These are phyloP conservation scores for Cucumis variabilis DNA, from an alignment of 331 rosid species.

Conservation along the genomic window DNA sequence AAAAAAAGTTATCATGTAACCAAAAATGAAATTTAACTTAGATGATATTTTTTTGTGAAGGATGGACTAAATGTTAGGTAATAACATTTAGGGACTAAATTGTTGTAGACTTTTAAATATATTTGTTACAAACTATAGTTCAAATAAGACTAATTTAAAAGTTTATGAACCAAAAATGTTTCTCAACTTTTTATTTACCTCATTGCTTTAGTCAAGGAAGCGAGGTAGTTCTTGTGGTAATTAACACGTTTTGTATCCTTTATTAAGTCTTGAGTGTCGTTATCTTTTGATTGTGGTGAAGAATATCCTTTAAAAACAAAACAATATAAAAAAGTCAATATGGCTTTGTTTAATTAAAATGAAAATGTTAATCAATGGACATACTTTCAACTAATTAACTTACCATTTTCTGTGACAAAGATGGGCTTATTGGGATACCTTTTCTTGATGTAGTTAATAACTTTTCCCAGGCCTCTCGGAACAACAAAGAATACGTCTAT, in stretches of 20 bases:
- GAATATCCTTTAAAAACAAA: constrained; percentile 50
- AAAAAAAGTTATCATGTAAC: no score
- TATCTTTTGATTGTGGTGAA: neutral
- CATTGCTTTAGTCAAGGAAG: constrained; percentile 59
- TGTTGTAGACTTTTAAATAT: no score
- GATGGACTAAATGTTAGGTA: no score
- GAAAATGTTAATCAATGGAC: no score
- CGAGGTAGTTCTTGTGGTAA: constrained; percentile 62
- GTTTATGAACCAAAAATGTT: no score
- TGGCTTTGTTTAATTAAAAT: neutral
- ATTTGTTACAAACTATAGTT: no score
- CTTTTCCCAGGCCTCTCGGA: constrained; percentile 68
- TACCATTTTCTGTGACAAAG: constrained; percentile 77
- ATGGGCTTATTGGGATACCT: constrained; percentile 62
- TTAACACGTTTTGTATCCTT: constrained; percentile 55
- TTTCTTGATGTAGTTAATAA: constrained; percentile 53
- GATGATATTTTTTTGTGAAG: no score
- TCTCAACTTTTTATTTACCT: constrained; percentile 34
- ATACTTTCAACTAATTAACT: neutral
- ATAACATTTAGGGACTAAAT: no score
- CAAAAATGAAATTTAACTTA: no score
- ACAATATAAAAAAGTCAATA: neutral
- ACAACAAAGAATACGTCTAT: constrained; percentile 53
- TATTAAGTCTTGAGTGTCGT: constrained; percentile 34
- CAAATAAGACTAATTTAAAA: no score